Base-by-base conservation (phyloP, 2,329 filamentous ascomycete species). In the Tolypocladium ovalisporum region DNA sequence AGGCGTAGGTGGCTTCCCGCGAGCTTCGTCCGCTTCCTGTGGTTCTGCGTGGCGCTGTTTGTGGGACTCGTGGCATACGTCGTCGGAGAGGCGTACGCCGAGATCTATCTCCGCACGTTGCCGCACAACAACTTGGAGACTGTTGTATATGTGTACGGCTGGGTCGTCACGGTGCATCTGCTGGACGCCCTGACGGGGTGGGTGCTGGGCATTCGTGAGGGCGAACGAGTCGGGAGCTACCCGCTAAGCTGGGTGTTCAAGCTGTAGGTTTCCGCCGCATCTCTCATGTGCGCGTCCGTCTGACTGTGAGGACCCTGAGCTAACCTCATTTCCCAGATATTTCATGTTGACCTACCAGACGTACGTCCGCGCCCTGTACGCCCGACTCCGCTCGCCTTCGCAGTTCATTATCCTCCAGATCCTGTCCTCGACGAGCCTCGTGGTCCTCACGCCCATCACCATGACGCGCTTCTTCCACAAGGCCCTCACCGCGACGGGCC, bases 231-330 rank as follows among this genome's bases (percentile, higher is more conserved):
- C 1, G 84, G 84, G 42, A 86, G 82, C 66, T 88, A 88, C 64
- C 85, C 85, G n/a, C 69, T 88, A 58, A 85, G 83, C 62, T 88
- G 84, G 81, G 80, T 86, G 47, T 88, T 88, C 64, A 88, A 88
- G 68, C 76, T 88, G 80, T 86, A 67, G 71, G 80, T 71, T 27
- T 13, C 54, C 22, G 52, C 17, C 22, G 22, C 44, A 32, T 4
- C 44, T 6, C 19, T 24, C 24, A 27, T n/a, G 40, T 37, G 22
- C 22, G 40, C 19, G 27, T 9, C 17, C 4, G 13, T 47, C 6
- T 19, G 42, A 10, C 27, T 17, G 22, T 6, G 24, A 17, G 15
- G 27, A 17, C 24, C 24, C 24, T 49, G 24, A 29, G 52, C 57
- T 60, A 42, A 60, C 55, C 29, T 44, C 19, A 37, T 47, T 39